Evolutionary conservation across 2,329 filamentous ascomycete genomes (phyloP).

Genomic region (Penicillium sp.): DNA sequence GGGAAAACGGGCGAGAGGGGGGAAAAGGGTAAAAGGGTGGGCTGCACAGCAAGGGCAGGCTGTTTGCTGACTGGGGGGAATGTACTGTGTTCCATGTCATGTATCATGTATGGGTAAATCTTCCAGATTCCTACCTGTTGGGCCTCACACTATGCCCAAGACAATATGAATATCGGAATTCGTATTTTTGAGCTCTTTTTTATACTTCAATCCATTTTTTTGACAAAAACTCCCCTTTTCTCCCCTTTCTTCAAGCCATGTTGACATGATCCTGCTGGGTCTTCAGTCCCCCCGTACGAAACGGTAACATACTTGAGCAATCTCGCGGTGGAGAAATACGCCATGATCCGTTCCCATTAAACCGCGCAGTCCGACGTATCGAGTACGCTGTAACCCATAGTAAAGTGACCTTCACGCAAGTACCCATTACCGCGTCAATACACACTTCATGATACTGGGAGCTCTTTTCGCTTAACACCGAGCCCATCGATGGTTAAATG

Average conservation of each 20-base stretch:
- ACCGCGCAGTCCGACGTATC: constrained; percentile 19
- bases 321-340: constrained; percentile 16
- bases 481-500: neutral
- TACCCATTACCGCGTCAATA: constrained; percentile 13
- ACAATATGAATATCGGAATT: neutral
- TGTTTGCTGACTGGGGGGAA: constrained; percentile 28
- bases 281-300: neutral
- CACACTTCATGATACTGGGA: neutral
- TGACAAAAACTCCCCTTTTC: neutral
- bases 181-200: neutral
- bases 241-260: neutral
- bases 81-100: constrained; percentile 14
- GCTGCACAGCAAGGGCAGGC: constrained; percentile 28
- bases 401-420: constrained; percentile 10
- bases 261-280: neutral
- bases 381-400: constrained; percentile 16
- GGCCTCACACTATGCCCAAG: too few species aligned
- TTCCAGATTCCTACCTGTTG: too few species aligned
- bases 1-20: constrained; percentile 24
- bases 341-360: constrained; percentile 17
- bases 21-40: constrained; percentile 21
- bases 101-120: neutral
- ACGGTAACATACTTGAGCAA: constrained; percentile 16
- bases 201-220: neutral
- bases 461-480: neutral